Evolutionary conservation across 441 rosid genomes (phyloP).

Genomic region (Gossypium schwendimanii): DNA sequence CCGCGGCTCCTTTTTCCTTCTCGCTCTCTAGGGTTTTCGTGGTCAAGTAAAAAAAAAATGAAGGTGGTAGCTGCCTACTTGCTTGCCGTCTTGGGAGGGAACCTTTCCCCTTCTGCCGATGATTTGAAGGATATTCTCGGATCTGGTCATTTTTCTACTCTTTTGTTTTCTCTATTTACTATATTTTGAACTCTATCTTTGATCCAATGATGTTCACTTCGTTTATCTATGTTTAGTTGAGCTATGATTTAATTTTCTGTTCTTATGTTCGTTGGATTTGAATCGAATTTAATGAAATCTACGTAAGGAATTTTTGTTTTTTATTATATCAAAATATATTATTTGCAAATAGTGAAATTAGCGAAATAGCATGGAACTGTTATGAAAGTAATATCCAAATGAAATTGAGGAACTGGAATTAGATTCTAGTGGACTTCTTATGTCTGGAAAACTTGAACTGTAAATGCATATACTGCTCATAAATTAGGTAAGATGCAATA

Average conservation of each 20-base stretch:
- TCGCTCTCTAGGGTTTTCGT: background rate
- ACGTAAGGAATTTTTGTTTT: background rate
- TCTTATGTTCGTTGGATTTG: background rate
- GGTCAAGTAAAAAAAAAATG: background rate
- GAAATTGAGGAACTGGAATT: background rate
- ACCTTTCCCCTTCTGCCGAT: conserved; percentile 52
- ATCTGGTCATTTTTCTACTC: conserved; percentile 34
- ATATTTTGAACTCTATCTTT: background rate
- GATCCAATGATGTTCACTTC: background rate
- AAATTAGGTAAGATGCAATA: background rate
- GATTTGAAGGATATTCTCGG: conserved; percentile 62
- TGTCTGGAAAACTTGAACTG: background rate
- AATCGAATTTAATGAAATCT: background rate
- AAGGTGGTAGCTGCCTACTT: conserved; percentile 54
- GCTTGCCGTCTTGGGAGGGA: conserved; percentile 85
- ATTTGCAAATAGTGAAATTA: background rate
- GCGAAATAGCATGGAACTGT: background rate
- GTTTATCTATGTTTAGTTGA: background rate
- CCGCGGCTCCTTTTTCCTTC: background rate
- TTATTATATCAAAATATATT: background rate
- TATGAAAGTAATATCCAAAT: background rate
- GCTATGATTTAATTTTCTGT: background rate
- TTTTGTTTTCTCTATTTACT: background rate
- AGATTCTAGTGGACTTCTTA: background rate
- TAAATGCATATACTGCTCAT: background rate